phyloP scores from a whole-genome alignment of 371 early-diverging fungal species.

The Saksenaea oblongispora region DNA sequence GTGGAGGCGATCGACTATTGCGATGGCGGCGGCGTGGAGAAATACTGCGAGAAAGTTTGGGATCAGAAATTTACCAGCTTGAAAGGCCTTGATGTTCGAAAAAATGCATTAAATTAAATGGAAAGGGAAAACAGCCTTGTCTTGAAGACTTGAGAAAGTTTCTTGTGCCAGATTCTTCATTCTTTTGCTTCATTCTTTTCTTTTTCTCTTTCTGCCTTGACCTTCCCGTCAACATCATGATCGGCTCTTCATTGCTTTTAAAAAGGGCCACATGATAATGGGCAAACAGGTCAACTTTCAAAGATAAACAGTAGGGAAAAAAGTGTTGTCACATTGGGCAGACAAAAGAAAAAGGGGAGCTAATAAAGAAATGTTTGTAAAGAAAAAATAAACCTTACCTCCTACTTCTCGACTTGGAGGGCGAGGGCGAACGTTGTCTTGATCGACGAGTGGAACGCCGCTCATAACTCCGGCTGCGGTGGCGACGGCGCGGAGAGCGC shows the following conservation, averaged over 20 bases:
- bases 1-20: constrained; percentile 30
- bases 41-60: constrained; percentile 8
- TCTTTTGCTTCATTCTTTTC: background rate
- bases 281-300: background rate
- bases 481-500: constrained; percentile 23
- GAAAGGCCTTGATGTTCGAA: background rate
- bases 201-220: constrained; percentile 9
- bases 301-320: background rate
- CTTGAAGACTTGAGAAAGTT: constrained; percentile 6
- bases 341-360: constrained; percentile 2
- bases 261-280: constrained; percentile 9
- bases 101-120: constrained; percentile 3
- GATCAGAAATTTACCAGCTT: constrained; percentile 11
- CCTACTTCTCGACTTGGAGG: constrained; percentile 35
- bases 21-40: constrained; percentile 35
- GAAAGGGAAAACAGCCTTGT: constrained; percentile 2
- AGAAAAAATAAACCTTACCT: constrained; percentile 18
- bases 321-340: background rate
- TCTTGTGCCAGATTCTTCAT: constrained; percentile 5
- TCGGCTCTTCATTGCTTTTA: constrained; percentile 9
- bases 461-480: constrained; percentile 10
- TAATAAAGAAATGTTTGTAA: background rate
- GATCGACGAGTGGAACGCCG: constrained; percentile 23
- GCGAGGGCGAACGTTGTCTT: constrained; percentile 35
- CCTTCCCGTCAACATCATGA: constrained; percentile 3